Conservation (phyloP, 2,329 filamentous ascomycete species). For the Cyclaneusma minus region DNA sequence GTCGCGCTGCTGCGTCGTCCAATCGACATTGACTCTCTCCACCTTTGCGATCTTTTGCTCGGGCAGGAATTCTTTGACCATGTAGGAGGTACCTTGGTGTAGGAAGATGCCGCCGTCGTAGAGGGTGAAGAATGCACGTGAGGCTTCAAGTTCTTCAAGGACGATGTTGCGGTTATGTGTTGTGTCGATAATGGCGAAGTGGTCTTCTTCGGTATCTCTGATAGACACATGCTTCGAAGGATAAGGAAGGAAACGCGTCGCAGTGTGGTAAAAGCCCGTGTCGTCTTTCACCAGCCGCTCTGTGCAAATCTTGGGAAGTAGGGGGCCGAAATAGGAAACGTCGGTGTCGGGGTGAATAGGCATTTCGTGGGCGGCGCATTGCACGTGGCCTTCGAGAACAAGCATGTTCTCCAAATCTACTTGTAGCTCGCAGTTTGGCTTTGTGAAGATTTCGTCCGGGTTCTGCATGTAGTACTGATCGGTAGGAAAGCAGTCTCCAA, state of each 20-base stretch:
- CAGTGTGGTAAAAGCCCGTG: conserved; percentile 77
- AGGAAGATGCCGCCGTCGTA: conserved; percentile 96
- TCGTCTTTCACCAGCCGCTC: conserved; percentile 62
- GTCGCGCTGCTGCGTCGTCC: conserved; percentile 86
- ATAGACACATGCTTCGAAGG: conserved; percentile 78
- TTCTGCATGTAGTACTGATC: conserved; percentile 98
- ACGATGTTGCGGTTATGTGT: conserved; percentile 71
- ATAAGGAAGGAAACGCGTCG: conserved; percentile 71
- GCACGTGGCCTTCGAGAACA: conserved; percentile 81
- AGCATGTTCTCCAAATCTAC: conserved; percentile 88
- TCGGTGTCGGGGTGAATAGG: conserved; percentile 72
- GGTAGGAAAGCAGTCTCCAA: conserved; percentile 78
- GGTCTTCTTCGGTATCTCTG: conserved; percentile 76
- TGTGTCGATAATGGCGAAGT: conserved; percentile 85
- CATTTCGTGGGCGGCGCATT: conserved; percentile 92
- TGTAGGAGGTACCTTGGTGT: conserved; percentile 85
- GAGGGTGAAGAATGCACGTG: conserved; percentile 85
- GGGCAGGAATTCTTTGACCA: conserved; percentile 77
- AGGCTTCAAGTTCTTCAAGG: conserved; percentile 90
- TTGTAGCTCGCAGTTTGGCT: conserved; percentile 76
- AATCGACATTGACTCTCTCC: conserved; percentile 79
- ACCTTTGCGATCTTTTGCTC: conserved; percentile 75
- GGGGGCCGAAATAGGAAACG: conserved; percentile 59
- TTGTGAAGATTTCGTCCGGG: conserved; percentile 82
- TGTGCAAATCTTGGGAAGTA: conserved; percentile 53